A percentile compares a stretch with the other conserved stretches of the same genome.
Evolutionary conservation across 352 stramenopile genomes (phyloP).

Genomic region (Phytophthora kernoviae): DNA sequence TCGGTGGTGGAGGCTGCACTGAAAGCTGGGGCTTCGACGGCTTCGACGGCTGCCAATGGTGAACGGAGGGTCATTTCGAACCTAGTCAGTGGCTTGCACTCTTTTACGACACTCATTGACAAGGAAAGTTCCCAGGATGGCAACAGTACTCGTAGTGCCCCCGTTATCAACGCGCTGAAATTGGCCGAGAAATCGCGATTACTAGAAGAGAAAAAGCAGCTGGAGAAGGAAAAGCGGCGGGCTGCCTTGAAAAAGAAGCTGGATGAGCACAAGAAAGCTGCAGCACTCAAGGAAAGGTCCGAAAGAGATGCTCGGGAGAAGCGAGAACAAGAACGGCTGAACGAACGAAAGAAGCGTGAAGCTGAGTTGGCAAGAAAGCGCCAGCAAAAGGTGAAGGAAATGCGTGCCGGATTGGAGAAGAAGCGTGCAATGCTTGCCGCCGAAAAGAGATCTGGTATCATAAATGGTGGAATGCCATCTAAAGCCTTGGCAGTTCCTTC

Average conservation of each 20-base stretch:
- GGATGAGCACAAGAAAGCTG: conserved; percentile 73
- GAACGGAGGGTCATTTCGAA: conserved; percentile 55
- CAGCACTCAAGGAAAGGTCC: conserved; percentile 76
- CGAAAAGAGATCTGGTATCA: conserved; percentile 39
- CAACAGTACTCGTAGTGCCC: conserved; percentile 42
- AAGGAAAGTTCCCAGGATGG: conserved; percentile 45
- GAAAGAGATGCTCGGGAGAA: conserved; percentile 73
- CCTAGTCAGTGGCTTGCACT: conserved; percentile 75
- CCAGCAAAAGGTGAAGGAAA: conserved; percentile 67
- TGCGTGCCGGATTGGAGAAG: conserved; percentile 73
- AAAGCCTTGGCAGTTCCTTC: conserved; percentile 9
- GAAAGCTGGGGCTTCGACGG: conserved; percentile 16
- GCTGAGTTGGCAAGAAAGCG: conserved; percentile 63
- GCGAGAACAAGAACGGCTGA: conserved; percentile 62
- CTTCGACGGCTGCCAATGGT: conserved; percentile 8
- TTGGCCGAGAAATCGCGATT: conserved; percentile 67
- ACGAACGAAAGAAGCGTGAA: conserved; percentile 75
- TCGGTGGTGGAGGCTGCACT: conserved; percentile 30
- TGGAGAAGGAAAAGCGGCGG: conserved; percentile 68
- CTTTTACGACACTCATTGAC: conserved; percentile 70
- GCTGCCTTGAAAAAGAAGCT: conserved; percentile 71
- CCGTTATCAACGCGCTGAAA: conserved; percentile 73
- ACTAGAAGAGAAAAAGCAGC: conserved; percentile 68
- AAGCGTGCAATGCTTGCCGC: conserved; percentile 58
- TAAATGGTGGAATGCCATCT: conserved; percentile 11